Conservation (phyloP, 2,329 filamentous ascomycete genomes). For the Phyllosticta capitalensis region DNA sequence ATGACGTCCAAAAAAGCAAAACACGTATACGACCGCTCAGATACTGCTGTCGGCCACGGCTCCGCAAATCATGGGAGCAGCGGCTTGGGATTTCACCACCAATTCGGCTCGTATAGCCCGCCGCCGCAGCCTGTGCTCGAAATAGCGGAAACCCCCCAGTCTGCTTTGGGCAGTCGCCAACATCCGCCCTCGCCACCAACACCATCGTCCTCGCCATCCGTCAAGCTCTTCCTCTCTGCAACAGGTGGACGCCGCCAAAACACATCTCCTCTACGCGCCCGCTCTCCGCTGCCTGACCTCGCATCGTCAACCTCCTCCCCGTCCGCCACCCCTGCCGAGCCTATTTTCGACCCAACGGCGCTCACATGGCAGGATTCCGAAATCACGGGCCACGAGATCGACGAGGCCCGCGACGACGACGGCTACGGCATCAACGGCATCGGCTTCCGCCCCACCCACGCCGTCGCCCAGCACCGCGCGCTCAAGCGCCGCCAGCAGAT, state of each 20-base stretch:
- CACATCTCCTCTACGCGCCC: background rate
- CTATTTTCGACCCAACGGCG: slow-evolving; percentile 20
- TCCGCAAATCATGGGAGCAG: background rate
- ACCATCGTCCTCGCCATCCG: slow-evolving; percentile 9
- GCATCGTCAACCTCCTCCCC: background rate
- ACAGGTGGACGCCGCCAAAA: background rate
- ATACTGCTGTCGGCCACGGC: background rate
- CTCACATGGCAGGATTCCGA: slow-evolving; percentile 51
- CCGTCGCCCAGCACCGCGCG: slow-evolving; percentile 46
- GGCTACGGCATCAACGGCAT: slow-evolving; percentile 56
- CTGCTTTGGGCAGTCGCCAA: background rate
- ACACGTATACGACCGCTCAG: background rate
- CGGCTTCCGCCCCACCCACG: slow-evolving; percentile 52
- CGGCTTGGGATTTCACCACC: background rate
- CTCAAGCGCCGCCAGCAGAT: slow-evolving; percentile 50
- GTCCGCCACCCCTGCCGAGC: background rate
- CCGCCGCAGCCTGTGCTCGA: slow-evolving; percentile 6
- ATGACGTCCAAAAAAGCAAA: slow-evolving; percentile 6
- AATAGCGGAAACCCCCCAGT: slow-evolving; percentile 7
- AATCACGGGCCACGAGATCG: slow-evolving; percentile 49
- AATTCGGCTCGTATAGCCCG: background rate
- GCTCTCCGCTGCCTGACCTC: background rate
- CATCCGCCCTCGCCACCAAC: slow-evolving; percentile 1
- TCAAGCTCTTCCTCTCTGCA: slow-evolving; percentile 10
- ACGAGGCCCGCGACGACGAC: slow-evolving; percentile 49